These are phyloP conservation scores for Ceratobasidium sp. DNA, from an alignment of 1,284 basidiomycete species.

Conservation along the genomic window DNA sequence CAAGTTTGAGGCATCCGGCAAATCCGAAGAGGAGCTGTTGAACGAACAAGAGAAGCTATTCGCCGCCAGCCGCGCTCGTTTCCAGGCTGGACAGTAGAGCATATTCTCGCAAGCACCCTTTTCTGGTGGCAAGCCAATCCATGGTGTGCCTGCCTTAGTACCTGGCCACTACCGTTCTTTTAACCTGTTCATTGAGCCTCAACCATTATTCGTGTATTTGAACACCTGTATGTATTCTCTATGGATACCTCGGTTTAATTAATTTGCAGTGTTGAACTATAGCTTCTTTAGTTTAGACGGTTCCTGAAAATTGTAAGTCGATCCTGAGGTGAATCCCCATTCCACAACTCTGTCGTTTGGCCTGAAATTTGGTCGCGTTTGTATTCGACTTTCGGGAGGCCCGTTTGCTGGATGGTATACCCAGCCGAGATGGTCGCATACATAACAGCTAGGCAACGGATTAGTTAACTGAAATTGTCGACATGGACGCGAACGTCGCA, in stretches of 20 bases:
- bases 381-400: constrained; percentile 69
- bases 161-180: background rate
- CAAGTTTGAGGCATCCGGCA: constrained; percentile 90
- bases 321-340: constrained; percentile 71
- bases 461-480: background rate
- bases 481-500: constrained; percentile 54
- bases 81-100: constrained; percentile 49
- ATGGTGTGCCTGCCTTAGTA: background rate
- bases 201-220: constrained; percentile 25
- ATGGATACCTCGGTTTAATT: constrained; percentile 11
- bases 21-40: constrained; percentile 92
- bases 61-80: constrained; percentile 79
- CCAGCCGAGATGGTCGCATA: constrained; percentile 86
- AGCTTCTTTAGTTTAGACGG: background rate
- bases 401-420: constrained; percentile 86
- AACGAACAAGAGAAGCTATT: constrained; percentile 93
- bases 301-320: constrained; percentile 67
- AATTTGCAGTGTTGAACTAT: constrained; percentile 8
- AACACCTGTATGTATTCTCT: constrained; percentile 42
- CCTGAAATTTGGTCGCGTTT: constrained; percentile 31
- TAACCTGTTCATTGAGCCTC: constrained; percentile 4
- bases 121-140: constrained; percentile 1
- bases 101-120: background rate
- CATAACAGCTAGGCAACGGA: constrained; percentile 68
- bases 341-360: constrained; percentile 70